These are phyloP conservation scores for Toxoplasma gondii DNA, from an alignment of 169 alveolate genomes.

Conservation along the genomic window DNA sequence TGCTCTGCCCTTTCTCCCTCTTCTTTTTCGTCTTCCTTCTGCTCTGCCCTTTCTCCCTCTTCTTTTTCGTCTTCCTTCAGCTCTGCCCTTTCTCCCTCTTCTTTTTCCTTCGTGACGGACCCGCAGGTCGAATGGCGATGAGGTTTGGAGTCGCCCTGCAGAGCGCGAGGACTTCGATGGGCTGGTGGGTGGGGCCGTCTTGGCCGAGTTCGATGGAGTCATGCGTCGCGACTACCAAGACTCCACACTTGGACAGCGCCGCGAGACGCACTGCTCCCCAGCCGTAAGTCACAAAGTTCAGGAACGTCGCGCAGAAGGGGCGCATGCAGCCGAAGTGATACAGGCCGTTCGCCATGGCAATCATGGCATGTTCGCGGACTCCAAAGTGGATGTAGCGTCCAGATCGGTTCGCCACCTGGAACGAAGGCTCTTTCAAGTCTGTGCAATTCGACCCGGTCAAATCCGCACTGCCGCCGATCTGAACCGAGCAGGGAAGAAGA, in stretches of 20 bases:
- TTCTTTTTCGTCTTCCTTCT: background rate
- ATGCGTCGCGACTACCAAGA: constrained; percentile 81
- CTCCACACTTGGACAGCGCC: constrained; percentile 76
- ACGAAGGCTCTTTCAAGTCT: constrained; percentile 14
- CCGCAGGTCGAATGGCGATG: constrained; percentile 81
- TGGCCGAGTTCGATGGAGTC: constrained; percentile 84
- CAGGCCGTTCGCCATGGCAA: constrained; percentile 81
- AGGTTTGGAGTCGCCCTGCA: constrained; percentile 74
- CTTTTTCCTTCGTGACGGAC: background rate
- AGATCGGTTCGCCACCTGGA: constrained; percentile 8
- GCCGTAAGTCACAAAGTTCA: constrained; percentile 79
- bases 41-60: background rate
- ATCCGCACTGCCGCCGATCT: constrained; percentile 84
- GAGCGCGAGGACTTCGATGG: constrained; percentile 78
- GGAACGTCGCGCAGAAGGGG: constrained; percentile 82
- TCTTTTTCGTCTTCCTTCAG: background rate
- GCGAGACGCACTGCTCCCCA: constrained; percentile 81
- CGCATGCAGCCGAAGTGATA: constrained; percentile 77
- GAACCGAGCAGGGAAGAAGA: background rate
- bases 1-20: background rate
- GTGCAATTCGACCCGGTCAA: constrained; percentile 79
- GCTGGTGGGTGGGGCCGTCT: constrained; percentile 88
- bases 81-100: background rate
- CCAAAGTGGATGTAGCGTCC: constrained; percentile 74
- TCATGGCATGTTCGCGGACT: constrained; percentile 85